Evolutionary conservation across 495 filamentous ascomycete genomes (phyloP).

Genomic region (Penicillium antarcticum): DNA sequence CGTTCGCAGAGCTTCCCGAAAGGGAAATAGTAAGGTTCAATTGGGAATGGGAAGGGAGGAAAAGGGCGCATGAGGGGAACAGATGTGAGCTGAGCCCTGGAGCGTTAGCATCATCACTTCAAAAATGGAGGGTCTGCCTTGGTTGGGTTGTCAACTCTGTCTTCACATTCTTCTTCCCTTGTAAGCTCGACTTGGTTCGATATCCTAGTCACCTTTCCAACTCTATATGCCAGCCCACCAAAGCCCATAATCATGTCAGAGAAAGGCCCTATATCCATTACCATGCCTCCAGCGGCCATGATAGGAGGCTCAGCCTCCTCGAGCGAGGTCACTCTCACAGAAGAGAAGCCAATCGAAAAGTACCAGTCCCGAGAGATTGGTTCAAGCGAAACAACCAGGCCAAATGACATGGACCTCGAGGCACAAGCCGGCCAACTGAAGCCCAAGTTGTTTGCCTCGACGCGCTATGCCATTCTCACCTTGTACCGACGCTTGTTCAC

Average conservation of each 20-base stretch:
- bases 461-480: conserved; percentile 39
- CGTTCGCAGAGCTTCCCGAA: not conserved
- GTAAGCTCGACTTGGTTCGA: conserved; percentile 1
- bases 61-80: not conserved
- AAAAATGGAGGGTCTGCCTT: conserved; percentile 4
- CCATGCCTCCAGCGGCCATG: conserved; percentile 22
- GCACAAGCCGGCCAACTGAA: conserved; percentile 27
- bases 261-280: conserved; percentile 17
- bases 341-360: conserved; percentile 21
- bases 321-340: conserved; percentile 24
- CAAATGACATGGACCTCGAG: conserved; percentile 33
- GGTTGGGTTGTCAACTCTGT: conserved; percentile 7
- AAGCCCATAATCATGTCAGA: conserved; percentile 22
- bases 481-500: conserved; percentile 54
- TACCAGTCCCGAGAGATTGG: conserved; percentile 25
- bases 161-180: not conserved
- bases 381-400: not conserved
- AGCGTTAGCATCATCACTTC: not conserved
- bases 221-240: not conserved
- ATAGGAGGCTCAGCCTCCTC: conserved; percentile 11
- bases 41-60: not conserved
- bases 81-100: not conserved
- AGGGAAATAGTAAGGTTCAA: not conserved
- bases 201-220: conserved; percentile 22
- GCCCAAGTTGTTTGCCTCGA: conserved; percentile 26